Conservation (phyloP, 495 filamentous ascomycete genomes). For the Peziza echinospora region DNA sequence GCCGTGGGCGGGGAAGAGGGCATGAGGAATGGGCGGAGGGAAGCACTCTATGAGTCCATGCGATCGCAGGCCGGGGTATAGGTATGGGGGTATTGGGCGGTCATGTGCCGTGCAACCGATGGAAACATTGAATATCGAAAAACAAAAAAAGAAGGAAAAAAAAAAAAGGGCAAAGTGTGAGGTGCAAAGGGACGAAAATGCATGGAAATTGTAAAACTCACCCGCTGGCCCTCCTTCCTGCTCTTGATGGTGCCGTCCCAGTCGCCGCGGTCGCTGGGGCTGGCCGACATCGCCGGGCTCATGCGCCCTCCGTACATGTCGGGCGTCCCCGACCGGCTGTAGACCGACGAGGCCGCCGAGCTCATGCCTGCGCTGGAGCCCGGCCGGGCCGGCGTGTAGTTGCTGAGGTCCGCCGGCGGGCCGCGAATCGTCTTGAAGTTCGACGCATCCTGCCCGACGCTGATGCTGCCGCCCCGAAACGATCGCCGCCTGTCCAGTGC, state of each 20-base stretch:
- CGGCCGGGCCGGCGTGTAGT: not conserved
- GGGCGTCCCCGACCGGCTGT: not conserved
- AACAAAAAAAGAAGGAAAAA: not conserved
- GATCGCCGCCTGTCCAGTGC: too few relatives aligned
- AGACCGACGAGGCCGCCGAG: not conserved
- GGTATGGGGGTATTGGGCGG: too few relatives aligned
- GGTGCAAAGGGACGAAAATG: not conserved
- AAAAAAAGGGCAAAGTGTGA: not conserved
- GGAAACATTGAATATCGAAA: too few relatives aligned
- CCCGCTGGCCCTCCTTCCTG: not conserved
- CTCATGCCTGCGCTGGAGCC: not conserved
- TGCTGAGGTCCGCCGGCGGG: not conserved
- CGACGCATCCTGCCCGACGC: too few relatives aligned
- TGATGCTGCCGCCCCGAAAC: too few relatives aligned
- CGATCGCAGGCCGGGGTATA: too few relatives aligned
- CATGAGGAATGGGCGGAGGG: too few relatives aligned
- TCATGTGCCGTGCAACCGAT: too few relatives aligned
- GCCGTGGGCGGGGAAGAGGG: too few relatives aligned
- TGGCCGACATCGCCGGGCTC: not conserved
- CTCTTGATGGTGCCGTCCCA: not conserved
- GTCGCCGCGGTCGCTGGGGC: not conserved
- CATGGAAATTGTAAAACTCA: not conserved
- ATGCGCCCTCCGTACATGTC: not conserved
- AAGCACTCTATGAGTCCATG: too few relatives aligned
- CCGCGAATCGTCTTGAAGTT: not conserved